phyloP scores from a whole-genome alignment of 2,329 filamentous ascomycete species.

The Capronia epimyces region DNA sequence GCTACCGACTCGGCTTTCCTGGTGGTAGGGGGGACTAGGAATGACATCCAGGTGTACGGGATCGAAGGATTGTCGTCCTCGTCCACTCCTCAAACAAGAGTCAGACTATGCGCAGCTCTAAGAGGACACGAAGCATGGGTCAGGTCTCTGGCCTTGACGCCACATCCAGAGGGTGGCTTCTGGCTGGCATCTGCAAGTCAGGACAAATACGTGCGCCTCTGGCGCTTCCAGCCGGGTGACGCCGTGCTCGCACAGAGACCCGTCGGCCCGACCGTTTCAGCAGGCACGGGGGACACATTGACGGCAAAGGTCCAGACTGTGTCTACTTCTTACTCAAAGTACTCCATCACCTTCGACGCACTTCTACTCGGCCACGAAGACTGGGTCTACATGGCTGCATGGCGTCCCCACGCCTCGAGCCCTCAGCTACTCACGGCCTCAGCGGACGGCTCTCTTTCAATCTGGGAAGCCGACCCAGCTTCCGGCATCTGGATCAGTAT shows the following conservation, averaged over 20 bases:
- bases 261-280: slow-evolving; percentile 45
- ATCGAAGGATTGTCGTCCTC: slow-evolving; percentile 42
- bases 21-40: slow-evolving; percentile 79
- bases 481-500: slow-evolving; percentile 90
- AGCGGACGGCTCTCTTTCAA: slow-evolving; percentile 87
- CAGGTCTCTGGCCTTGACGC: slow-evolving; percentile 71
- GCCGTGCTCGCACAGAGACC: background rate
- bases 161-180: slow-evolving; percentile 63
- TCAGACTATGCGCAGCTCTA: slow-evolving; percentile 69
- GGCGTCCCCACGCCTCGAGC: slow-evolving; percentile 55
- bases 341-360: slow-evolving; percentile 86
- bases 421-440: slow-evolving; percentile 80
- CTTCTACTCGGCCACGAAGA: slow-evolving; percentile 92
- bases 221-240: slow-evolving; percentile 71
- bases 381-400: slow-evolving; percentile 89
- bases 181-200: slow-evolving; percentile 90
- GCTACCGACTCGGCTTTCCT: slow-evolving; percentile 53
- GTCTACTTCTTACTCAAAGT: slow-evolving; percentile 55
- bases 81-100: slow-evolving; percentile 44
- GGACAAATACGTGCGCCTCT: slow-evolving; percentile 93
- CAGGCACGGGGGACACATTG: slow-evolving; percentile 57
- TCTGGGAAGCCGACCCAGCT: slow-evolving; percentile 79
- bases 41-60: slow-evolving; percentile 73
- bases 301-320: slow-evolving; percentile 87
- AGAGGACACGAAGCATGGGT: slow-evolving; percentile 94